phyloP scores from a whole-genome alignment of 176 grass and related monocot species.

The Carex pumila region DNA sequence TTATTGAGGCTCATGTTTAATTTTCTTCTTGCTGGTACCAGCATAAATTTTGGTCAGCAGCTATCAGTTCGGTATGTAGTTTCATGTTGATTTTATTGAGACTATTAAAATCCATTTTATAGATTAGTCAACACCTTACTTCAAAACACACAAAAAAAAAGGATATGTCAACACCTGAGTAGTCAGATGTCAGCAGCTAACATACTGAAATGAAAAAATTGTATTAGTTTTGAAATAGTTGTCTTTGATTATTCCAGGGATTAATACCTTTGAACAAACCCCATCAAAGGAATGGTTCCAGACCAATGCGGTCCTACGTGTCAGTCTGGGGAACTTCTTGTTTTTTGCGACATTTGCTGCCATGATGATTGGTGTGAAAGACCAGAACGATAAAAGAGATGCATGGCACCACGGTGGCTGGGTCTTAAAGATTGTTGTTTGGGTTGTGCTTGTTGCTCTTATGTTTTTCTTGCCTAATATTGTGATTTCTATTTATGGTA shows the following conservation, averaged over 20 bases:
- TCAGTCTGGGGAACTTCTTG: constrained; percentile 91
- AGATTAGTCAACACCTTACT: background rate
- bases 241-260: constrained; percentile 33
- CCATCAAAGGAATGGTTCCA: constrained; percentile 88
- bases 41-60: background rate
- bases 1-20: background rate
- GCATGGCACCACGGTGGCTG: constrained; percentile 91
- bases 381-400: constrained; percentile 88
- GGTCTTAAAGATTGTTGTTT: constrained; percentile 74
- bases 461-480: constrained; percentile 93
- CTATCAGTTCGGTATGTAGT: background rate
- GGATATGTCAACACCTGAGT: background rate
- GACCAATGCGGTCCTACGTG: constrained; percentile 80
- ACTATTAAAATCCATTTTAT: background rate
- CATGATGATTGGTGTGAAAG: constrained; percentile 84
- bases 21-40: background rate
- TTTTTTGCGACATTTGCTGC: constrained; percentile 79
- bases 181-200: background rate
- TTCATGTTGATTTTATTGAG: background rate
- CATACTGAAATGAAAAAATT: background rate
- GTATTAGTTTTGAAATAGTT: background rate
- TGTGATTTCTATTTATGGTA: constrained; percentile 77
- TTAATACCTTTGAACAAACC: constrained; percentile 37
- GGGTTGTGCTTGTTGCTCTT: constrained; percentile 68
- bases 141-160: no score